phyloP scores from a whole-genome alignment of 2,329 filamentous ascomycete species.

The Penicillium sp. region DNA sequence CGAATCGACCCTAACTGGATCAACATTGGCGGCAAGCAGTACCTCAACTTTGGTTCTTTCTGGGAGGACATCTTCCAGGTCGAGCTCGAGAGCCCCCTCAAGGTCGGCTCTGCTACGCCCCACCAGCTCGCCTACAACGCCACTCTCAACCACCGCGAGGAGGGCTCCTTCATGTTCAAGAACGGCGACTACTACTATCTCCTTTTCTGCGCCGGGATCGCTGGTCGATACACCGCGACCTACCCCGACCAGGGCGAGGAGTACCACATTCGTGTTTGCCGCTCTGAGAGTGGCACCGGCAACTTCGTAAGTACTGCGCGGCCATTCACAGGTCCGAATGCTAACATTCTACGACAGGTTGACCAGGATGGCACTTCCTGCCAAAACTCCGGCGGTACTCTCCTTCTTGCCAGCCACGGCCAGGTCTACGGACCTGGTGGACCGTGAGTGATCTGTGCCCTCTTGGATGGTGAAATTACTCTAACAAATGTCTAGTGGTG shows the following conservation, averaged over 20 bases:
- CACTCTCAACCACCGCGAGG: conserved; percentile 53
- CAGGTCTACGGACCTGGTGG: conserved; percentile 65
- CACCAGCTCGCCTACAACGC: conserved; percentile 56
- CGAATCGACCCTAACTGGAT: conserved; percentile 61
- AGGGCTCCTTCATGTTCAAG: conserved; percentile 58
- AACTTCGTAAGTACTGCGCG: conserved; percentile 47
- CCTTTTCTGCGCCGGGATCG: conserved; percentile 59
- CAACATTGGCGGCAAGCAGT: conserved; percentile 41
- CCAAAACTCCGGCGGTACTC: conserved; percentile 57
- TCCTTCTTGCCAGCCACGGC: conserved; percentile 59
- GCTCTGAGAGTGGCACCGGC: conserved; percentile 52
- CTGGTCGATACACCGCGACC: conserved; percentile 54
- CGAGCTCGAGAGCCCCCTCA: conserved; percentile 40
- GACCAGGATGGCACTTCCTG: conserved; percentile 57
- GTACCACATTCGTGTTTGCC: conserved; percentile 64
- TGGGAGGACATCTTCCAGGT: conserved; percentile 65
- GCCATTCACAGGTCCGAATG: conserved; percentile 1
- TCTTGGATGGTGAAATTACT: conserved; percentile 1
- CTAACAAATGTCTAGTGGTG: conserved; percentile 25
- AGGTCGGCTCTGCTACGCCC: conserved; percentile 31
- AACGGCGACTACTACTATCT: conserved; percentile 60
- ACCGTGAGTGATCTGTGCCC: conserved; percentile 50
- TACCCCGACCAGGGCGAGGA: conserved; percentile 56
- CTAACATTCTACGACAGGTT: conserved; percentile 29
- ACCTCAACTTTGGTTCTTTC: conserved; percentile 67